Evolutionary conservation across 2,329 filamentous ascomycete species (phyloP).

Genomic region (Fusarium sp.): DNA sequence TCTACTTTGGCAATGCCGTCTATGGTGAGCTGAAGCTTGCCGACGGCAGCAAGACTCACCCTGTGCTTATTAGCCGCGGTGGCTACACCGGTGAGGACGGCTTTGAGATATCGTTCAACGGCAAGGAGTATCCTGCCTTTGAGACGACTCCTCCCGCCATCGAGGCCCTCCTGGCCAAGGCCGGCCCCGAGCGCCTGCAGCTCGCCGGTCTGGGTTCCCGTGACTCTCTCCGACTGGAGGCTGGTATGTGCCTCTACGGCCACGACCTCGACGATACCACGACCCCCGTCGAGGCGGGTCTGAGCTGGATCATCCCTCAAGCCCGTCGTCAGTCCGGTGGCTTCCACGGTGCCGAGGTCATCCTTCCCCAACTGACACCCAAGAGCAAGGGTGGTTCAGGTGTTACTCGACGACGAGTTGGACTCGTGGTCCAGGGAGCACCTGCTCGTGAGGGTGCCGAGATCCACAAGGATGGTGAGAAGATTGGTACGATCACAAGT

Average conservation of each 20-base stretch:
- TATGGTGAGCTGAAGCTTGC: constrained; percentile 74
- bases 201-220: constrained; percentile 91
- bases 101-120: constrained; percentile 89
- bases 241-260: constrained; percentile 99
- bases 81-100: constrained; percentile 99
- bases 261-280: constrained; percentile 90
- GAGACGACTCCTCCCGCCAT: constrained; percentile 67
- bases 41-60: constrained; percentile 58
- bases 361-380: constrained; percentile 81
- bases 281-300: constrained; percentile 68
- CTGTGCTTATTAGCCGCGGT: constrained; percentile 79
- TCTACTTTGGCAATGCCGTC: constrained; percentile 86
- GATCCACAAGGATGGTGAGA: constrained; percentile 75
- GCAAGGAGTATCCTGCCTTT: constrained; percentile 54
- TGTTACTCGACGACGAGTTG: constrained; percentile 79
- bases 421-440: constrained; percentile 84
- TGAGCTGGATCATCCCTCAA: constrained; percentile 86
- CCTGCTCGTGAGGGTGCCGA: constrained; percentile 91
- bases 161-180: constrained; percentile 75
- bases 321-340: constrained; percentile 74
- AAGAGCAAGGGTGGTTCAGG: constrained; percentile 79
- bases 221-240: constrained; percentile 93
- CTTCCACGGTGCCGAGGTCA: constrained; percentile 87
- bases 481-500: constrained; percentile 86
- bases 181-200: constrained; percentile 72